phyloP scores from a whole-genome alignment of 2,329 filamentous ascomycete genomes.

The Cercospora canescens region DNA sequence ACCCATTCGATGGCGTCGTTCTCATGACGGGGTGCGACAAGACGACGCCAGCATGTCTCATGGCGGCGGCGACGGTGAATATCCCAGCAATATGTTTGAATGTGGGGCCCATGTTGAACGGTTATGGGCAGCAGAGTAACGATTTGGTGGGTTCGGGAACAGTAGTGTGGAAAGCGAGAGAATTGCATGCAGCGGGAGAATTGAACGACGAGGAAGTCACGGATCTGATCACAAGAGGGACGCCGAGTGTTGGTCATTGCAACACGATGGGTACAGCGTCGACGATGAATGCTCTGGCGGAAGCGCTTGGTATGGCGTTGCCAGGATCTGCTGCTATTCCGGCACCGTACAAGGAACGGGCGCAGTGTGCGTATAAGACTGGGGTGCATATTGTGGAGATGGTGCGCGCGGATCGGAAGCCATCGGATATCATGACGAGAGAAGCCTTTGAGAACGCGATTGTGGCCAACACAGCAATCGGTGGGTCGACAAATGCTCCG shows the following conservation, averaged over 20 bases:
- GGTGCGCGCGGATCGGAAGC: slow-evolving; percentile 36
- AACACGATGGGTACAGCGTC: slow-evolving; percentile 37
- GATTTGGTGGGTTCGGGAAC: slow-evolving; percentile 31
- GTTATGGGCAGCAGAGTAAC: slow-evolving; percentile 25
- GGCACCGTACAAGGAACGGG: slow-evolving; percentile 32
- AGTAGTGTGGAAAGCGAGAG: slow-evolving; percentile 34
- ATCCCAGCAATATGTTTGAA: slow-evolving; percentile 35
- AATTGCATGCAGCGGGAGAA: slow-evolving; percentile 32
- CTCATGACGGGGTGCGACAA: slow-evolving; percentile 35
- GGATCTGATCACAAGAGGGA: slow-evolving; percentile 32
- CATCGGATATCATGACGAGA: slow-evolving; percentile 57
- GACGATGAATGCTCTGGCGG: slow-evolving; percentile 36
- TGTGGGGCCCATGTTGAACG: slow-evolving; percentile 36
- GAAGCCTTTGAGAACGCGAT: slow-evolving; percentile 59
- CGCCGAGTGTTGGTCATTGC: slow-evolving; percentile 33
- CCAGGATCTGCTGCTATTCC: slow-evolving; percentile 33
- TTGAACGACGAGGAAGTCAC: slow-evolving; percentile 31
- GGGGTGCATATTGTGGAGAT: slow-evolving; percentile 35
- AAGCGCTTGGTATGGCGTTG: slow-evolving; percentile 35
- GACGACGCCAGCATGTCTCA: slow-evolving; percentile 34
- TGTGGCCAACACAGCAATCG: slow-evolving; percentile 56
- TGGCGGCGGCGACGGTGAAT: slow-evolving; percentile 35
- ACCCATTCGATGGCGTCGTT: slow-evolving; percentile 35
- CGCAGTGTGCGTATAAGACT: slow-evolving; percentile 34
- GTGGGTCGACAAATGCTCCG: slow-evolving; percentile 58